A percentile compares a stretch with the other conserved stretches of the same genome.
Conservation (phyloP, 2,329 filamentous ascomycete species). For the Xylariaceae sp. region DNA sequence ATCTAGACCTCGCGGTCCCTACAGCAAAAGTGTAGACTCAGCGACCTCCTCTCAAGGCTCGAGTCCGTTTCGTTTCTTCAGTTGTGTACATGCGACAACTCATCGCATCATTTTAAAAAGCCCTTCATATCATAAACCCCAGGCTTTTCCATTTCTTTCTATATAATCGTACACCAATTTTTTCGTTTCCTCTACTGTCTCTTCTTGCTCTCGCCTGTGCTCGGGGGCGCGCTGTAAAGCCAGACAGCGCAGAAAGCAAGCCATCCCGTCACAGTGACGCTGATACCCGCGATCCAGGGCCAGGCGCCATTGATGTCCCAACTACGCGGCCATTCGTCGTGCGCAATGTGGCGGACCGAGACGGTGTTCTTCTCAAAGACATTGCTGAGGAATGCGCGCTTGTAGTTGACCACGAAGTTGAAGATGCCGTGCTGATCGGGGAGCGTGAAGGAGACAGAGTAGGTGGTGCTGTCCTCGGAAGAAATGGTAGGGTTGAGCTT, state of each 20-base stretch:
- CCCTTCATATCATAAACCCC: not conserved
- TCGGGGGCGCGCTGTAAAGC: constrained; percentile 62
- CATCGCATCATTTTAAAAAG: not conserved
- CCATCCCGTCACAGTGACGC: constrained; percentile 77
- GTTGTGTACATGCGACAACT: not conserved
- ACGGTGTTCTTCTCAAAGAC: constrained; percentile 93
- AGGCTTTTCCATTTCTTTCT: not conserved
- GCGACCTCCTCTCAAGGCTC: too few relatives aligned
- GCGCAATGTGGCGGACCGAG: constrained; percentile 91
- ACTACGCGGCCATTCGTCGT: constrained; percentile 92
- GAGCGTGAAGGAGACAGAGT: constrained; percentile 68
- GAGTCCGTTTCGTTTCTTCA: too few relatives aligned
- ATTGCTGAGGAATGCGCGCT: constrained; percentile 83
- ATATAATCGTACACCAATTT: not conserved
- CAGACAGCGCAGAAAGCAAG: constrained; percentile 79
- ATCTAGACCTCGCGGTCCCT: too few relatives aligned
- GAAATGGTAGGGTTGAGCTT: constrained; percentile 55
- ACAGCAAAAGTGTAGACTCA: too few relatives aligned
- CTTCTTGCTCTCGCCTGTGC: constrained; percentile 27
- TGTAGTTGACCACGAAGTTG: constrained; percentile 97
- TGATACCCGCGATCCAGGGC: constrained; percentile 90
- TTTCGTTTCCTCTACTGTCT: constrained; percentile 21
- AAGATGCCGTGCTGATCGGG: constrained; percentile 99
- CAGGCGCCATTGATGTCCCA: constrained; percentile 86
- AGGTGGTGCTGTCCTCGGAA: constrained; percentile 66